Percentiles rank a stretch among this genome's conserved stretches.
phyloP scores from a whole-genome alignment of 257 asterid species.

The Anisodus tanguticus region DNA sequence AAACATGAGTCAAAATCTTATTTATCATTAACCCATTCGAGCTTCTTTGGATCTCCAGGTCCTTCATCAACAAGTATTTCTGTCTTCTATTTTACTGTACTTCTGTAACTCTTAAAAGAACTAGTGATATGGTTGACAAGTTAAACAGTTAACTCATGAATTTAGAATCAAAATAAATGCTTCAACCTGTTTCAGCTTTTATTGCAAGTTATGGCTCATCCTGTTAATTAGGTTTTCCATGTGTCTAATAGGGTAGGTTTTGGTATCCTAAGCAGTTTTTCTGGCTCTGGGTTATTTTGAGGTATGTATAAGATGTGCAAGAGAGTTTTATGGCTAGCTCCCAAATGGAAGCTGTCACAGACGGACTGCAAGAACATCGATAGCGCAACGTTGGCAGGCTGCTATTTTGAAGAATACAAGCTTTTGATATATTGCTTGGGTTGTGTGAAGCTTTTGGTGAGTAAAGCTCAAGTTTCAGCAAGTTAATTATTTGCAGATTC shows the following conservation, averaged over 20 bases:
- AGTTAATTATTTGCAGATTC: slow-evolving; percentile 11
- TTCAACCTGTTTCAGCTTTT: neutral
- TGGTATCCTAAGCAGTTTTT: neutral
- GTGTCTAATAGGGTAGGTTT: neutral
- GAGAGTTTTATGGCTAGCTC: neutral
- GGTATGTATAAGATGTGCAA: neutral
- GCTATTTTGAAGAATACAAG: slow-evolving; percentile 22
- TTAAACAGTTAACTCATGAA: neutral
- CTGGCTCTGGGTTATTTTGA: slow-evolving; percentile 3
- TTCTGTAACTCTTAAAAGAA: neutral
- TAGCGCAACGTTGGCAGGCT: neutral
- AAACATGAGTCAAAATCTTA: neutral
- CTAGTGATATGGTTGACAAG: slow-evolving; percentile 15
- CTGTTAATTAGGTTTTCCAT: slow-evolving; percentile 11
- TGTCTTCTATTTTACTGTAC: slow-evolving; percentile 12
- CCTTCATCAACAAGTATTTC: slow-evolving; percentile 16
- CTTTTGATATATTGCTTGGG: slow-evolving; percentile 12
- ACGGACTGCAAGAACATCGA: slow-evolving; percentile 12
- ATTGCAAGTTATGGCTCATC: neutral
- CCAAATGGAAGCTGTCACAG: neutral
- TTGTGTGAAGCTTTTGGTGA: slow-evolving; percentile 24
- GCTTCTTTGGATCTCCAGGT: neutral
- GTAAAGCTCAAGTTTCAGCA: slow-evolving; percentile 17
- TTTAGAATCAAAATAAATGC: neutral
- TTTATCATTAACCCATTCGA: neutral